phyloP scores from a whole-genome alignment of 164 flowering plant species.

The Stephania japonica region DNA sequence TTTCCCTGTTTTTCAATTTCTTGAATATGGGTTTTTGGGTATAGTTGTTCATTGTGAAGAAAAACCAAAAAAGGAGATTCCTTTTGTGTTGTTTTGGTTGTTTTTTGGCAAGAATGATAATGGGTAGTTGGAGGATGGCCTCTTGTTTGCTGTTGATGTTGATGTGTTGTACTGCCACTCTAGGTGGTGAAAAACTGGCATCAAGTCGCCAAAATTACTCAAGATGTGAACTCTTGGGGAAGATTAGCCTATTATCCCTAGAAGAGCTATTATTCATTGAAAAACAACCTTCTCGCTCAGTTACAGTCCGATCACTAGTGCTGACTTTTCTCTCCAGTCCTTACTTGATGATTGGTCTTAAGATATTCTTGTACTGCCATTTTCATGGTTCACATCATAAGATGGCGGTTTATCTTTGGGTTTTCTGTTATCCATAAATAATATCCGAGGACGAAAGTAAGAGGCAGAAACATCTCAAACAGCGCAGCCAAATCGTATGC shows the following conservation, averaged over 20 bases:
- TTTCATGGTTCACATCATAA: neutral
- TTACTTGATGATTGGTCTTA: too few relatives aligned
- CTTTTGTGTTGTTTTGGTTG: neutral
- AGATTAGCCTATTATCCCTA: too few relatives aligned
- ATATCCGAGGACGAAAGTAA: neutral
- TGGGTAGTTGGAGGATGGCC: neutral
- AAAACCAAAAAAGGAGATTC: neutral
- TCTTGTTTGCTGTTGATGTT: neutral
- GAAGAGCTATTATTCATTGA: too few relatives aligned
- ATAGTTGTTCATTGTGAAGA: neutral
- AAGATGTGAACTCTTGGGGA: too few relatives aligned
- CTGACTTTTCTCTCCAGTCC: too few relatives aligned
- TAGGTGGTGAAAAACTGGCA: too few relatives aligned
- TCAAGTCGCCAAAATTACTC: too few relatives aligned
- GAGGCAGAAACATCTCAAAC: neutral
- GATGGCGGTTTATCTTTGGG: neutral
- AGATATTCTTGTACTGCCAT: neutral
- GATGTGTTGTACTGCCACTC: too few relatives aligned
- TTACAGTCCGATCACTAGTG: too few relatives aligned
- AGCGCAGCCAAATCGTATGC: neutral
- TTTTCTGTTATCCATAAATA: neutral
- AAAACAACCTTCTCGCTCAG: too few relatives aligned
- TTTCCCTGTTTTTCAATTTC: neutral
- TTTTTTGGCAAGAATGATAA: neutral
- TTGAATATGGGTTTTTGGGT: constrained; percentile 2